A percentile compares a stretch with the other conserved stretches of the same genome.
phyloP scores from a whole-genome alignment of 139 green algal species.

The Dunaliella primolecta region DNA sequence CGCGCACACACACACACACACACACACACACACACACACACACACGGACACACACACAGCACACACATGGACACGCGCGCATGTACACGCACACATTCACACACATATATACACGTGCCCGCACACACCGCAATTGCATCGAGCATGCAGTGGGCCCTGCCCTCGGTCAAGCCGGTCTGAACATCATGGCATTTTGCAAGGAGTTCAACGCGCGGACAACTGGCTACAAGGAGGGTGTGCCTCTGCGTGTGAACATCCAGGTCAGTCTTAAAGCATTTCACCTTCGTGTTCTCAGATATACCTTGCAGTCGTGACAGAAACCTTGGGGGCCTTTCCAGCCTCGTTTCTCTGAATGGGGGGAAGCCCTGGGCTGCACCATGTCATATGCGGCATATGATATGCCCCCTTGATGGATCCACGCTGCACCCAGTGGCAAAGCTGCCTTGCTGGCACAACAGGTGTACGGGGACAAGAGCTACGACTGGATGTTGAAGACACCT shows the following conservation, averaged over 20 bases:
- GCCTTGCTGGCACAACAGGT: too few species aligned
- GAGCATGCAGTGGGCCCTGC: constrained; percentile 73
- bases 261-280: too few species aligned
- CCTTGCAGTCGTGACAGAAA: too few species aligned
- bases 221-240: constrained; percentile 65
- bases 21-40: not conserved
- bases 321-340: too few species aligned
- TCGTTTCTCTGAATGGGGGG: too few species aligned
- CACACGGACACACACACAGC: not conserved
- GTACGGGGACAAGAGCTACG: constrained; percentile 88
- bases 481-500: constrained; percentile 83
- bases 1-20: not conserved
- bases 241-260: constrained; percentile 43
- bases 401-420: too few species aligned
- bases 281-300: too few species aligned
- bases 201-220: constrained; percentile 97
- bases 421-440: too few species aligned
- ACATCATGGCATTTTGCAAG: constrained; percentile 99
- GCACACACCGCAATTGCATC: too few species aligned
- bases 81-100: not conserved
- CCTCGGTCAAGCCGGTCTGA: constrained; percentile 92
- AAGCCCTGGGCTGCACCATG: too few species aligned
- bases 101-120: not conserved
- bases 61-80: too few species aligned
- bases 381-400: too few species aligned